Evolutionary conservation across 228 moss, liverwort and hornwort species (phyloP).

Genomic region (Sphagnum fallax): DNA sequence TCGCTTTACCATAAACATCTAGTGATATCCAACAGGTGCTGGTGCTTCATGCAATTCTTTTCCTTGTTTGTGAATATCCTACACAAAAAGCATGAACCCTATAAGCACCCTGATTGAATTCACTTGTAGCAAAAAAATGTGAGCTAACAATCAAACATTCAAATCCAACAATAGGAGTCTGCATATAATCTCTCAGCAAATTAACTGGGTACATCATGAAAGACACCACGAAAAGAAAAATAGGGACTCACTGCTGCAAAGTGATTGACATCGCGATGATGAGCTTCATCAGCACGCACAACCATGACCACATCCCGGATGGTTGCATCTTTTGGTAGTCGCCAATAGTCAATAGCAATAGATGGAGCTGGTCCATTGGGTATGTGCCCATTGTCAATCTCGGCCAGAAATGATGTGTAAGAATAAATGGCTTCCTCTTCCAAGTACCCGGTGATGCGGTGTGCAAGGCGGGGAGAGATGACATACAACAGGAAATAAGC

Average conservation of each 20-base stretch:
- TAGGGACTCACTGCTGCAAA: slow-evolving; percentile 67
- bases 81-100: slow-evolving; percentile 7
- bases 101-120: background rate
- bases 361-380: slow-evolving; percentile 65
- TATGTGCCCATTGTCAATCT: slow-evolving; percentile 57
- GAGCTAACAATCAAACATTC: background rate
- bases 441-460: slow-evolving; percentile 77
- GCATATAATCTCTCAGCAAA: background rate
- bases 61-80: slow-evolving; percentile 50
- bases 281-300: slow-evolving; percentile 87
- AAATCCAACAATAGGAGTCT: background rate
- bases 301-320: slow-evolving; percentile 66
- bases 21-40: slow-evolving; percentile 58
- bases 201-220: background rate
- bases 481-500: slow-evolving; percentile 73
- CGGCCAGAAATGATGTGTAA: slow-evolving; percentile 55
- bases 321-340: slow-evolving; percentile 60
- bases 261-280: slow-evolving; percentile 98
- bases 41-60: slow-evolving; percentile 43
- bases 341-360: slow-evolving; percentile 94
- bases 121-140: background rate
- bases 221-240: background rate
- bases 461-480: slow-evolving; percentile 53
- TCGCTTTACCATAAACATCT: background rate
- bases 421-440: slow-evolving; percentile 94